Evolutionary conservation across 2,329 filamentous ascomycete genomes (phyloP), one percentile per base, ranked within the genome.

Genomic region (Exophiala dermatitidis): DNA sequence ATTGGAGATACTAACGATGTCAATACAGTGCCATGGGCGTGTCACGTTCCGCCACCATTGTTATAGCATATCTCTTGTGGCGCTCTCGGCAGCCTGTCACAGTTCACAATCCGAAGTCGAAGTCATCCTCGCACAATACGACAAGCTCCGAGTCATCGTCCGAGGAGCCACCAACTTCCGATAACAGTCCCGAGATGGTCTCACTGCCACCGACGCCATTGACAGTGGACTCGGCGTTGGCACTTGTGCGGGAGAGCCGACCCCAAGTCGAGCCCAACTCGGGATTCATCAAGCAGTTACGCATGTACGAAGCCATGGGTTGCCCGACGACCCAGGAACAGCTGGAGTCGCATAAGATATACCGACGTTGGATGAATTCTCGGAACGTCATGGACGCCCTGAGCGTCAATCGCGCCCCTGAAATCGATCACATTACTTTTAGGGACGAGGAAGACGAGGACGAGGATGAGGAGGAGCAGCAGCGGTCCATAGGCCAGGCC

Each of bases 241-340:
- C 77, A 29, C 77, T 85, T 60, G 75, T 97, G 47, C 82, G 83
- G 49, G 72, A 84, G 66, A 80, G 79, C 41, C 82, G 91, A 37
- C 81, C 86, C 10, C 80, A 93, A 50, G 90, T 86, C 56, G 88
- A 95, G 65, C 93, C 93, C 2, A 98, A 98, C 67, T 74, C 82
- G 32, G 91, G 90, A 30, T 98, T 98, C 76, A 90, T 91, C 83
- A 75, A 82, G 47, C 93, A 98, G 70, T 78, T 98, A 3, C 77
- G 85, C 61, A 75, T 97, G 50, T 98, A 91, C 76, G 86, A 89
- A 74, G 75, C 85, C 60, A 95, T 96, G 88, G 83, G 83, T 44
- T 91, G 85, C 61, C 88, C 90, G 1, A 79, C 75, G 26, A 76
- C 82, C 59, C 73, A 87, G 48, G 84, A 86, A 59, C 73, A 76